Evolutionary conservation across 441 rosid species (phyloP).

Genomic region (Eugenia klotzschiana): DNA sequence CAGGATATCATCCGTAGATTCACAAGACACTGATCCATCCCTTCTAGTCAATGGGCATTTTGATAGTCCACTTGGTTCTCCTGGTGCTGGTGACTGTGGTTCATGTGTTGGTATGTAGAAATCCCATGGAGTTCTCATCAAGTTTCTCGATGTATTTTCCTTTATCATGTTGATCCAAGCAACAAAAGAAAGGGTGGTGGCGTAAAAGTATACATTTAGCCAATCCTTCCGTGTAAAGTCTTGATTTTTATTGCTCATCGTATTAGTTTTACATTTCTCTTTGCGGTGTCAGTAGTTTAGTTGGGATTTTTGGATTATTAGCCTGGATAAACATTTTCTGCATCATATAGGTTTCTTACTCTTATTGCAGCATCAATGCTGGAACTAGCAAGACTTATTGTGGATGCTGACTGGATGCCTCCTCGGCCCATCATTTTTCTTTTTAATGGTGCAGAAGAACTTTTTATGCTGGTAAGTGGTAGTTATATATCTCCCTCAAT

Average conservation of each 20-base stretch:
- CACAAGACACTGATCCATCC: slow-evolving; percentile 55
- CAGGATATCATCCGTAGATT: slow-evolving; percentile 68
- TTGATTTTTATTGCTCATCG: not conserved
- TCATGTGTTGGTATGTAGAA: slow-evolving; percentile 79
- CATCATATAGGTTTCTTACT: not conserved
- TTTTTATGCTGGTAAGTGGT: slow-evolving; percentile 69
- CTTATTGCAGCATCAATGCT: slow-evolving; percentile 65
- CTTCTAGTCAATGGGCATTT: slow-evolving; percentile 91
- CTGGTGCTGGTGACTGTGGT: slow-evolving; percentile 97
- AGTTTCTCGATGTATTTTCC: not conserved
- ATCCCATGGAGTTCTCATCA: not conserved
- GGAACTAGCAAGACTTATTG: slow-evolving; percentile 73
- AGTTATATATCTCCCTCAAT: not conserved
- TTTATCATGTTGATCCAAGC: not conserved
- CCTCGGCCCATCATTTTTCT: slow-evolving; percentile 82
- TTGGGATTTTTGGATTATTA: not conserved
- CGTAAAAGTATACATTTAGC: not conserved
- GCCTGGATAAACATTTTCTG: not conserved
- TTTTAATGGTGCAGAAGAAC: slow-evolving; percentile 96
- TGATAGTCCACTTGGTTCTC: slow-evolving; percentile 84
- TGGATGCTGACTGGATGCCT: slow-evolving; percentile 83
- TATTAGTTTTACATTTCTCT: not conserved
- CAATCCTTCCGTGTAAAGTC: not conserved
- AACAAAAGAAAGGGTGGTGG: not conserved
- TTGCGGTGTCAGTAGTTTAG: not conserved